Percentiles rank a stretch among this genome's conserved stretches.
Conservation (phyloP, 208 protist genomes). For the Leishmania tarentolae region DNA sequence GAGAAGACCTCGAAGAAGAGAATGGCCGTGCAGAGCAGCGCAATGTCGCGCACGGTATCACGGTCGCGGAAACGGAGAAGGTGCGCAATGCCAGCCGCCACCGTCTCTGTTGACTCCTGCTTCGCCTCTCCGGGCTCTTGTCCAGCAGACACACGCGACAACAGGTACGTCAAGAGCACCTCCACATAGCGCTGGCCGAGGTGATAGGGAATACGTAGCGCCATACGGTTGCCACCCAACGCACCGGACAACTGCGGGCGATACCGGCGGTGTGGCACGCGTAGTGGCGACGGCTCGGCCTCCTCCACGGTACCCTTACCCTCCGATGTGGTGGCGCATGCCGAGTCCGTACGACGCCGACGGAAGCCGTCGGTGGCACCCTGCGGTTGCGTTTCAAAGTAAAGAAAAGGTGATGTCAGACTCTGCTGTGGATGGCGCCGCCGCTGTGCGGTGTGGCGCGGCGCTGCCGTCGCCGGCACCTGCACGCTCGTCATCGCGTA, state of each 20-base stretch:
- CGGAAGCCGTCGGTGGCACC: background rate
- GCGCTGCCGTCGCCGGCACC: background rate
- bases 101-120: background rate
- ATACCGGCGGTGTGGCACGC: conserved; percentile 9
- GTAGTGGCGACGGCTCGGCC: background rate
- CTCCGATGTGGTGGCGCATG: background rate
- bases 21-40: conserved; percentile 59
- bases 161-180: conserved; percentile 14
- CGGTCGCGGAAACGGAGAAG: conserved; percentile 10
- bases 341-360: background rate
- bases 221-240: conserved; percentile 20
- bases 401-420: background rate
- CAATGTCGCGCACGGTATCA: conserved; percentile 45
- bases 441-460: background rate
- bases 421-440: background rate
- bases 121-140: background rate
- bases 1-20: conserved; percentile 70
- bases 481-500: conserved; percentile 12
- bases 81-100: background rate
- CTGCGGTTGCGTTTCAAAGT: conserved; percentile 20
- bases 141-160: background rate
- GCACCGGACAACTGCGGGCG: conserved; percentile 16
- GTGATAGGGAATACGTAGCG: conserved; percentile 58
- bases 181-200: conserved; percentile 52
- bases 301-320: background rate